Percentiles rank a stretch among this genome's conserved stretches.
Conservation (phyloP, 305 asterid species). For the Solanum chacoense region DNA sequence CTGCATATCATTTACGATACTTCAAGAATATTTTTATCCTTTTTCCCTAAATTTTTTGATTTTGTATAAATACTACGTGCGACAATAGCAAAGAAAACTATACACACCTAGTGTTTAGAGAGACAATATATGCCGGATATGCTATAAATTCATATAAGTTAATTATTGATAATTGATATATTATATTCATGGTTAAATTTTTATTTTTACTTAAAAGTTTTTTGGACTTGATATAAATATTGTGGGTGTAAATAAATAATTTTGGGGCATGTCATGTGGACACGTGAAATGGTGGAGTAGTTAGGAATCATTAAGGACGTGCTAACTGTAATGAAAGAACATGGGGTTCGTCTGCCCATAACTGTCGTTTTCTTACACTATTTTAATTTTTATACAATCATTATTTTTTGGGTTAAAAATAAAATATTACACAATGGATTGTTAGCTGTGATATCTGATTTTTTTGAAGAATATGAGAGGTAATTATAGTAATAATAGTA, state of each 20-base stretch:
- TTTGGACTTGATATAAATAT: background rate
- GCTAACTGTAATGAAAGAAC: background rate
- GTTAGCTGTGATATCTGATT: background rate
- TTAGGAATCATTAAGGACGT: slow-evolving; percentile 1
- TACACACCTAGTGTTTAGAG: background rate
- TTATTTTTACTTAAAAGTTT: too few relatives aligned
- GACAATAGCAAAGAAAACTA: background rate
- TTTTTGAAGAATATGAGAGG: background rate
- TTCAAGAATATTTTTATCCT: too few relatives aligned
- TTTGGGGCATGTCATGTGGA: background rate
- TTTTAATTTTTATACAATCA: background rate
- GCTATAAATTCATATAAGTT: background rate
- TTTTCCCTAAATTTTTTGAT: background rate
- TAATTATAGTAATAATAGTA: background rate
- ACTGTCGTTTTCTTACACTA: background rate
- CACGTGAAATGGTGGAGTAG: background rate
- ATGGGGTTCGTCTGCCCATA: background rate
- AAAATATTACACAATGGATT: background rate
- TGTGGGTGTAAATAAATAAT: background rate
- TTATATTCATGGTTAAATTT: background rate
- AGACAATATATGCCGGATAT: background rate
- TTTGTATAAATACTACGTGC: background rate
- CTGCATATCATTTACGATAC: too few relatives aligned
- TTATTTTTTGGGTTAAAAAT: background rate
- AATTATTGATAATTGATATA: background rate